These are phyloP conservation scores for Cercospora sp. DNA, from an alignment of 2,329 filamentous ascomycete species.

Conservation along the genomic window DNA sequence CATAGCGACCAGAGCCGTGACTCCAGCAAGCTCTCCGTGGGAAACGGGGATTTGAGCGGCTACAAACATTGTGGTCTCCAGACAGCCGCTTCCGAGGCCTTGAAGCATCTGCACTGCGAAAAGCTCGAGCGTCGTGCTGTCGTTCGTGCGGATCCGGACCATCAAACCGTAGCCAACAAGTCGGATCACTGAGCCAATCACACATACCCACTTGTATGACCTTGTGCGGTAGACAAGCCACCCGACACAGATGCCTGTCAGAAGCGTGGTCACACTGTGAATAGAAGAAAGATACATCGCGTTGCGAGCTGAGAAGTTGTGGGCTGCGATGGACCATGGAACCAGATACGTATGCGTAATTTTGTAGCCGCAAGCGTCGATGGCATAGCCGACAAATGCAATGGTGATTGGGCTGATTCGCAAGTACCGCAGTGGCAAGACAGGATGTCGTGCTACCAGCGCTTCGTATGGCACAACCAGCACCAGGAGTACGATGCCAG, in stretches of 20 bases:
- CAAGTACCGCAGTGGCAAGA: slow-evolving; percentile 51
- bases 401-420: slow-evolving; percentile 47
- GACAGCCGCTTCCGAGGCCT: slow-evolving; percentile 50
- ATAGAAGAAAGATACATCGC: slow-evolving; percentile 45
- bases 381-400: slow-evolving; percentile 43
- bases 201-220: slow-evolving; percentile 51
- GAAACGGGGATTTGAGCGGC: slow-evolving; percentile 45
- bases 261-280: slow-evolving; percentile 43
- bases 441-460: slow-evolving; percentile 46
- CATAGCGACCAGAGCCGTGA: slow-evolving; percentile 48
- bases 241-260: slow-evolving; percentile 41
- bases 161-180: slow-evolving; percentile 54
- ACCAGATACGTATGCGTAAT: slow-evolving; percentile 53
- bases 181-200: slow-evolving; percentile 46
- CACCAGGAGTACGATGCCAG: slow-evolving; percentile 47
- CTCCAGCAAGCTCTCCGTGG: slow-evolving; percentile 50
- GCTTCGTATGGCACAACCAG: slow-evolving; percentile 53
- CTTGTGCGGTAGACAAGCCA: slow-evolving; percentile 48
- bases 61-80: slow-evolving; percentile 40
- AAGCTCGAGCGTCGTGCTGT: slow-evolving; percentile 49
- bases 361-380: slow-evolving; percentile 49
- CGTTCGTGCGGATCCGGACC: slow-evolving; percentile 49
- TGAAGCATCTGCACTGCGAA: slow-evolving; percentile 53
- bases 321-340: slow-evolving; percentile 49
- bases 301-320: slow-evolving; percentile 43